Evolutionary conservation across 139 green algal genomes (phyloP).

Genomic region (Eudorina sp.): DNA sequence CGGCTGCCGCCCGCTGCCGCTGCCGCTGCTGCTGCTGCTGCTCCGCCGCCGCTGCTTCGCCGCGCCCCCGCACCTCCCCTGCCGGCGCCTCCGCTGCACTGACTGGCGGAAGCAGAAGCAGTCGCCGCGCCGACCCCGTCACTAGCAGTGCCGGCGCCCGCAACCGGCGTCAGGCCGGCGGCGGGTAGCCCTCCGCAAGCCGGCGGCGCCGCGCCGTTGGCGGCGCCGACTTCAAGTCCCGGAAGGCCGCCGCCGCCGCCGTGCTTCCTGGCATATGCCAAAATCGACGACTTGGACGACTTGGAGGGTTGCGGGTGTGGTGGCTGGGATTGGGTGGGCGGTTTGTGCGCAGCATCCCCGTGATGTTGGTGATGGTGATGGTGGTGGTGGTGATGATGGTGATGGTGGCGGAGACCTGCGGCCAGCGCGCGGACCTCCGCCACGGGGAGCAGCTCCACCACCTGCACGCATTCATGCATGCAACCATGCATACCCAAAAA

Average conservation of each 20-base stretch:
- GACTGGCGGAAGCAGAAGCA: not conserved
- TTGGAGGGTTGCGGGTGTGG: not conserved
- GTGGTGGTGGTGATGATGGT: not conserved
- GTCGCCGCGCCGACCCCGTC: no score
- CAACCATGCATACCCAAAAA: no score
- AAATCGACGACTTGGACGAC: not conserved
- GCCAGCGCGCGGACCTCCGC: not conserved
- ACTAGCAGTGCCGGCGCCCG: not conserved
- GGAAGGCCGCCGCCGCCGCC: not conserved
- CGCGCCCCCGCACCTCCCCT: not conserved
- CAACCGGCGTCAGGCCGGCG: not conserved
- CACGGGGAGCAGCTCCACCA: constrained; percentile 20
- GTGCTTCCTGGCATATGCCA: not conserved
- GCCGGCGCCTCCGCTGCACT: not conserved
- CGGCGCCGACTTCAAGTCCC: no score
- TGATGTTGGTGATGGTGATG: no score
- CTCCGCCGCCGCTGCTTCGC: not conserved
- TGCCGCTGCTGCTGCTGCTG: not conserved
- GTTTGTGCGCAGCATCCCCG: not conserved
- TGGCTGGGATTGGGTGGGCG: not conserved
- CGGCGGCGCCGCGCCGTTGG: not conserved
- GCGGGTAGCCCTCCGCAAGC: not conserved
- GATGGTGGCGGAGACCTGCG: not conserved
- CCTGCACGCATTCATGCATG: no score
- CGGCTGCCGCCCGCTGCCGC: not conserved